These are phyloP conservation scores for Pisolithus marmoratus DNA, from an alignment of 768 basidiomycete genomes.

Conservation along the genomic window DNA sequence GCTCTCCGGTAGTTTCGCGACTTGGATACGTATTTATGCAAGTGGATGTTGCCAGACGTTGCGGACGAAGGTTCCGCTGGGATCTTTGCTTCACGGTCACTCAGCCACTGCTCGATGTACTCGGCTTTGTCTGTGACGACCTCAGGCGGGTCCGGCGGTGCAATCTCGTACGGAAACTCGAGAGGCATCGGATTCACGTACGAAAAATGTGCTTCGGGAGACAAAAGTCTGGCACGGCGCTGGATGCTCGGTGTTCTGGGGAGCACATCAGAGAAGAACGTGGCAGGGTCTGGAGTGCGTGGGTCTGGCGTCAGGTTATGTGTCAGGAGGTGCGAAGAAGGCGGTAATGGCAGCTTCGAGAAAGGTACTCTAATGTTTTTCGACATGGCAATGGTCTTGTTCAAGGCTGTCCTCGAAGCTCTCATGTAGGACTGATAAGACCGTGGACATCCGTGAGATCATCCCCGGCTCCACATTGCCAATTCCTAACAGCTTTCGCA, in stretches of 20 bases:
- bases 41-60: conserved; percentile 6
- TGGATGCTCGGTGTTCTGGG: conserved; percentile 54
- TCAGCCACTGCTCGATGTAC: conserved; percentile 76
- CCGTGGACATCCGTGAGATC: no score
- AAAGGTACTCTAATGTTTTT: conserved; percentile 30
- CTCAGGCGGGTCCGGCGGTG: conserved; percentile 45
- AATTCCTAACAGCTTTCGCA: no score
- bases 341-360: conserved; percentile 44
- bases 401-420: conserved; percentile 3
- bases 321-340: conserved; percentile 33
- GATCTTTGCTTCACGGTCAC: conserved; percentile 53
- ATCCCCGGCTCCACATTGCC: no score
- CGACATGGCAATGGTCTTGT: conserved; percentile 14
- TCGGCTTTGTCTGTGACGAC: conserved; percentile 46
- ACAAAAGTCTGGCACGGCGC: conserved; percentile 59
- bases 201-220: conserved; percentile 62
- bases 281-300: conserved; percentile 43
- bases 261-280: conserved; percentile 47
- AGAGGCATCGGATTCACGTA: conserved; percentile 78
- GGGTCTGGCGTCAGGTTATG: conserved; percentile 59
- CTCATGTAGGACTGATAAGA: conserved; percentile 10
- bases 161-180: conserved; percentile 77
- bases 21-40: conserved; percentile 46
- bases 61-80: conserved; percentile 3
- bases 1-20: conserved; percentile 47